Evolutionary conservation across 192 early-diverging fungal species (phyloP).

Genomic region (Podila verticillata): DNA sequence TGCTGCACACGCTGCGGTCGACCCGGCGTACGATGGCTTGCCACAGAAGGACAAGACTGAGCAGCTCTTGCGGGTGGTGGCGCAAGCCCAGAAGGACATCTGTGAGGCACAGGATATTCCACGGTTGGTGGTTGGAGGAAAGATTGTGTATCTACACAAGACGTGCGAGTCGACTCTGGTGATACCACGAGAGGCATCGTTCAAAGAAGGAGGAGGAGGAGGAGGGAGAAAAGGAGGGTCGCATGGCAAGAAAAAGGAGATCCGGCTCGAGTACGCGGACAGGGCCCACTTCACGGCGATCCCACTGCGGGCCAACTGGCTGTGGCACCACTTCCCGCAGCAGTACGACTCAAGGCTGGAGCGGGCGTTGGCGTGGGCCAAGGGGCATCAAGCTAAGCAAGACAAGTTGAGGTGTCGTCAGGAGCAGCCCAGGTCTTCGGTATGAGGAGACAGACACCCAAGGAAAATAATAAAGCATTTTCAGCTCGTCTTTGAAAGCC

Average conservation of each 20-base stretch:
- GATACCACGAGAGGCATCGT: background rate
- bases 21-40: constrained; percentile 36
- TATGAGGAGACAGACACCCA: too few relatives aligned
- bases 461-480: too few relatives aligned
- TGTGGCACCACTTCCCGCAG: constrained; percentile 57
- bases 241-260: constrained; percentile 48
- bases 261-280: constrained; percentile 48
- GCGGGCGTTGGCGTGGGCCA: constrained; percentile 36
- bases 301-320: constrained; percentile 44
- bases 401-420: background rate
- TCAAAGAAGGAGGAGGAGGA: background rate
- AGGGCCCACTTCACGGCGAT: constrained; percentile 48
- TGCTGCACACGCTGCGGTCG: constrained; percentile 39
- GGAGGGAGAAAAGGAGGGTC: background rate
- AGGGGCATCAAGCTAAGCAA: constrained; percentile 10
- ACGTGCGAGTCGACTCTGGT: constrained; percentile 38
- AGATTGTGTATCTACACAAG: constrained; percentile 50
- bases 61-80: constrained; percentile 26
- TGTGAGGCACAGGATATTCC: constrained; percentile 32
- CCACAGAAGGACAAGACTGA: constrained; percentile 21
- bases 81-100: constrained; percentile 31
- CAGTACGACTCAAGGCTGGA: constrained; percentile 52
- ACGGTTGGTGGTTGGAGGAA: constrained; percentile 37
- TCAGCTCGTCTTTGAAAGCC: too few relatives aligned
- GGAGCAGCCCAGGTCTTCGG: background rate